Base-by-base conservation (phyloP, 306 rosid species). In the Castanea mollissima region DNA sequence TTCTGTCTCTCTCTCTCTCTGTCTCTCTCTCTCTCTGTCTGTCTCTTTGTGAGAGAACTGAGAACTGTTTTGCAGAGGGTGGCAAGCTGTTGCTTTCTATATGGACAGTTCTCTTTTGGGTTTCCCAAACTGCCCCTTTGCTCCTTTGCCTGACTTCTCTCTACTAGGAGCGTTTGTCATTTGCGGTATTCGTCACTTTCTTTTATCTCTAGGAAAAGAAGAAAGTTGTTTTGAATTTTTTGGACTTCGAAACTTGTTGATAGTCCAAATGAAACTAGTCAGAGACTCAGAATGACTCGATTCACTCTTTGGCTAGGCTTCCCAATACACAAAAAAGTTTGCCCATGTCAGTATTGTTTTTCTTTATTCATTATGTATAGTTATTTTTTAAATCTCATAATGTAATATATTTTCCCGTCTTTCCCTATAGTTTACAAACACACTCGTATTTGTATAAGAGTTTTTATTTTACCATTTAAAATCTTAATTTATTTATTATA, bases 41-140 rank as follows among this genome's bases (percentile, higher is more conserved):
- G 27, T 18, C 72, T 14, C 7, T 56, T 55, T 2, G 6, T 46
- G 69, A 34, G 55, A 46, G 52, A 35, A 29, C 71, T 4, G 35
- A 51, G 64, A 31, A 59, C 86, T 88, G 82, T 86, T 84, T 77
- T 67, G 84, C 75, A 77, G 67, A 75, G 86, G 86, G 86, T 79
- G 75, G 82, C 74, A 18, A 25, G 58, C 32, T 21, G 73, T 72
- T 69, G 32, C 76, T 77, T 79, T 49, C 57, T 77, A 78, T 75
- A 57, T 67, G 76, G 49, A 3, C 70, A 15, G 19, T n/a, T 5
- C 20, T 21, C n/a, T 77, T 0, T 20, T 3, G 38, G 57, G 3
- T 57, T 89, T 38, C 72, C 97, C 20, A 84, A 77, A 87, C 0
- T 90, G 5, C 91, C 97, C 97, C 76, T 77, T 23, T 13, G 21